Base-by-base conservation (phyloP, 116 monocot species). In the Posidonia oceanica region DNA sequence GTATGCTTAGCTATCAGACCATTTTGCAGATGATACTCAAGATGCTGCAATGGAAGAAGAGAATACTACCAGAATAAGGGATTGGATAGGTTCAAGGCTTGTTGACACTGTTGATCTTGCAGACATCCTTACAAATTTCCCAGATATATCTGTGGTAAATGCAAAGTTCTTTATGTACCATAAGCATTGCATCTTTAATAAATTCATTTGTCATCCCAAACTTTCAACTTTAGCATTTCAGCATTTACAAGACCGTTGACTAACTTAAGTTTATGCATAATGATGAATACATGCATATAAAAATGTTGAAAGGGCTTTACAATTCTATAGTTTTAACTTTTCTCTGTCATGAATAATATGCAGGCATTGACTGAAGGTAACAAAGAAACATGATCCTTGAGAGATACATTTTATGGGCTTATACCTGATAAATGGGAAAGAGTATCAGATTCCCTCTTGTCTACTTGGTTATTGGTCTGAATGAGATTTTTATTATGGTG, bases 311-410 rank as follows among this genome's bases (percentile, higher is more conserved):
- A 21, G 22, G 29, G 5, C 3, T 60, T 60, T 23, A 60, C 60
- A 60, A 16, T 29, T 29, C 29, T 22, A 22, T 16, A 22, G 21
- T 65, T 16, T 16, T 40, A 41, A 18, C 36, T 13, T 44, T 8
- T 60, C 12, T 75, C 23, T 52, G 14, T 29, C 29, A 29, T 68
- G 29, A 68, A 68, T 16, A 23, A 70, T 4, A 73, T 89, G 81
- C 98, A 98, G 98, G 84, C 79, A 67, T 23, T 92, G 66, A 72
- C 80, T 72, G 98, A 98, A 93, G 98, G 98, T 92, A 87, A 42
- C 76, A 42, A 82, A 68, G 36, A 36, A 68, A 68, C 10, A 54
- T 68, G 37, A 39, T 53, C 17, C 48, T 53, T 54, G 54, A 54
- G 41, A 17, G 41, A 48, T n/a, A n/a, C 66, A 22, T 66, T 39